Evolutionary conservation across 1,139 yeast genomes (phyloP), one percentile per base, ranked within the genome.

Genomic region (Zygoascus meyerae): DNA sequence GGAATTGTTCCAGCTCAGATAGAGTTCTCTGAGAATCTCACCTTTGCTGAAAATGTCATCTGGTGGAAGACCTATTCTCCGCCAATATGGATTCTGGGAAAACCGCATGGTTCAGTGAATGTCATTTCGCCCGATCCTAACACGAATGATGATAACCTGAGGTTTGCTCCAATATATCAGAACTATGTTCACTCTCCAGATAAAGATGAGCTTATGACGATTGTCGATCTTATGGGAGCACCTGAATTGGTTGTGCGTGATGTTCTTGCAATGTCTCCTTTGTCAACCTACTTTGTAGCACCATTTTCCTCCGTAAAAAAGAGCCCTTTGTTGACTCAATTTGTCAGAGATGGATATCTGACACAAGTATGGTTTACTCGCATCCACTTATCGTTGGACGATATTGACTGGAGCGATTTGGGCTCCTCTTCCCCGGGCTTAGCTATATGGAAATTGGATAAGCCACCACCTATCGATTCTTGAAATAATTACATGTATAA

Each of bases 11-110:
- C 87, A 0, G 83, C 83, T 0, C 69, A 86, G 45, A 72, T 68
- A 11, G 64, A 67, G 49, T 51, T 73, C 28, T 61, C 67, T 41
- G 48, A 62, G 34, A 54, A 66, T 40, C 49, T 73, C 14, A 58
- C 61, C 3, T 46, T 55, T 16, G 53, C 52, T 18, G 37, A 33
- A 8, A 50, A 58, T 0, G 49, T 59, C 7, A 45, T 55, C 11
- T 92, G 95, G 92, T 92, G 97, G 97, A 81, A 90, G 61, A 87
- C 97, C 0, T 92, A 90, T 59, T 76, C 89, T 1, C 97, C 97
- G 0, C 97, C 98, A 0, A 75, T 86, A 2, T 90, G 96, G 95
- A 61, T 90, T 48, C 67, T 86, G 42, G 86, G 83, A 2, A 53
- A 55, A 40, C 64, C 61, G 2, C 43, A 51, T 9, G 59, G 52